phyloP scores from a whole-genome alignment of 306 rosid species.

The Glycine tomentella region DNA sequence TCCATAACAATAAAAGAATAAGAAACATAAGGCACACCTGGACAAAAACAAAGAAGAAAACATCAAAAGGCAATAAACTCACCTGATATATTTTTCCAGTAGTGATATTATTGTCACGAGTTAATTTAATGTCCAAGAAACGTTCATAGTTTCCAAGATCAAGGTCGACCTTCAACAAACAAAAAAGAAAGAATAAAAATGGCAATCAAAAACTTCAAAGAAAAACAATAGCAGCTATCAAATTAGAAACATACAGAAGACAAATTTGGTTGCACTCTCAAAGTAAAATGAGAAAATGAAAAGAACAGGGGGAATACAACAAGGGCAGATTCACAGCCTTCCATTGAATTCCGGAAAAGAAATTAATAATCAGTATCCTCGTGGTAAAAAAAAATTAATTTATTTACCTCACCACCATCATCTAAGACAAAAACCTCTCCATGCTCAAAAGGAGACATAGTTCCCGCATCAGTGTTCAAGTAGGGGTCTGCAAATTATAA shows the following conservation, averaged over 20 bases:
- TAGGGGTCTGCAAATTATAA: slow-evolving; percentile 71
- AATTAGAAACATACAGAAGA: slow-evolving; percentile 18
- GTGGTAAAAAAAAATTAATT: background rate
- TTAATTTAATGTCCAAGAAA: slow-evolving; percentile 74
- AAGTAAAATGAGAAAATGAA: slow-evolving; percentile 37
- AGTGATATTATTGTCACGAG: slow-evolving; percentile 87
- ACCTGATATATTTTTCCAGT: slow-evolving; percentile 96
- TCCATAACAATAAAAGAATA: slow-evolving; percentile 13
- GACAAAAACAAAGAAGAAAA: slow-evolving; percentile 4
- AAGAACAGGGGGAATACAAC: background rate
- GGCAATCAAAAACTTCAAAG: slow-evolving; percentile 9
- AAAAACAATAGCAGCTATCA: slow-evolving; percentile 11
- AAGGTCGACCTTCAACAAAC: slow-evolving; percentile 76
- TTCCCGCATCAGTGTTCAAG: slow-evolving; percentile 88
- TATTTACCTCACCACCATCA: slow-evolving; percentile 87
- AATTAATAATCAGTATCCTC: slow-evolving; percentile 10
- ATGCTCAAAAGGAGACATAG: slow-evolving; percentile 92
- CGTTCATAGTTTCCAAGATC: slow-evolving; percentile 95
- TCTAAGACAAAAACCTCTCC: slow-evolving; percentile 90
- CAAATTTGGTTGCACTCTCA: slow-evolving; percentile 11
- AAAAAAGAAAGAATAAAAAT: slow-evolving; percentile 11
- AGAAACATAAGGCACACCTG: slow-evolving; percentile 17
- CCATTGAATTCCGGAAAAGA: background rate
- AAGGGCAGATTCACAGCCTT: slow-evolving; percentile 15
- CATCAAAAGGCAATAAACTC: slow-evolving; percentile 25